These are phyloP conservation scores for Eucommia ulmoides DNA, from an alignment of 257 asterid species.

Conservation along the genomic window DNA sequence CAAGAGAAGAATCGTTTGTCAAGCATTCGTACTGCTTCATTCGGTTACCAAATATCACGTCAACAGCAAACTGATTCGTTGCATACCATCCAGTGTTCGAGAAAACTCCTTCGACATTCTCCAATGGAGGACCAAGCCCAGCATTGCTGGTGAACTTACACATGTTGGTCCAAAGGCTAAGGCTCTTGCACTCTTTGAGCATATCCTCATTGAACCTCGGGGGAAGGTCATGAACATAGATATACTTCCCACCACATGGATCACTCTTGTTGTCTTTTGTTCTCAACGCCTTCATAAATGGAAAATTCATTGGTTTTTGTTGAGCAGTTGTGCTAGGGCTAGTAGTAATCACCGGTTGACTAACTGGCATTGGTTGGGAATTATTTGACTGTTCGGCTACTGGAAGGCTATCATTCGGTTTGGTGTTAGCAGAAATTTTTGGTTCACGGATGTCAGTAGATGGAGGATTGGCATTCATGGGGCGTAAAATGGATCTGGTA, in stretches of 20 bases:
- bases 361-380: slow-evolving; percentile 5
- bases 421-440: slow-evolving; percentile 1
- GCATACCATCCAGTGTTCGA: slow-evolving; percentile 47
- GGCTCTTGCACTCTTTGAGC: slow-evolving; percentile 38
- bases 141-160: slow-evolving; percentile 39
- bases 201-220: slow-evolving; percentile 41
- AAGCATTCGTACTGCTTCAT: slow-evolving; percentile 51
- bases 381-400: too few species aligned
- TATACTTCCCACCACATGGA: slow-evolving; percentile 58
- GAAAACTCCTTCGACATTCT: slow-evolving; percentile 40
- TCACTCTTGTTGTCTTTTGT: slow-evolving; percentile 65
- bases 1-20: slow-evolving; percentile 48
- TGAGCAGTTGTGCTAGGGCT: too few species aligned
- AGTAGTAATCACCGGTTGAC: neutral
- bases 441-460: too few species aligned
- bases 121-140: slow-evolving; percentile 46
- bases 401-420: slow-evolving; percentile 3
- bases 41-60: slow-evolving; percentile 35
- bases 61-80: slow-evolving; percentile 48
- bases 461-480: too few species aligned
- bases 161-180: slow-evolving; percentile 48
- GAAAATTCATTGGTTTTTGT: too few species aligned
- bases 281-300: slow-evolving; percentile 62
- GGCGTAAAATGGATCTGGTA: slow-evolving; percentile 8
- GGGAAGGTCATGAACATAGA: slow-evolving; percentile 42